Base-by-base conservation (phyloP, 345 rosid genomes). In the Salix purpurea region DNA sequence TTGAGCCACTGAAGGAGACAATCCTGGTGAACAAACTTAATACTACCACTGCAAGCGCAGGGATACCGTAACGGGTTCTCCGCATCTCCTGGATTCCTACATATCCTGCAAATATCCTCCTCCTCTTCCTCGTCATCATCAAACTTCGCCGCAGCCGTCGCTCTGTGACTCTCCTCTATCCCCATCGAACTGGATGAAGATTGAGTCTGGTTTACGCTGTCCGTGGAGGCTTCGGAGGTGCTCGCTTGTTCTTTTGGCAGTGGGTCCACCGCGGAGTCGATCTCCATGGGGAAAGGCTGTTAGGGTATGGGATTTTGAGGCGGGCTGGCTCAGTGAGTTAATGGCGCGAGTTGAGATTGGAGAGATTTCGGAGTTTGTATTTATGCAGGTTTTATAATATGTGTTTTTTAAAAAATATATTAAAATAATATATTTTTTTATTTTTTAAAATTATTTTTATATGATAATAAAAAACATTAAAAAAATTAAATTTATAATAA, bases 1-100 rank as follows among this genome's bases (percentile, higher is more conserved):
- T 91, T 90, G 52, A 96, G 94, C 99, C 99, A 96, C 91, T 96
- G 98, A 61, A 96, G 94, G 62, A 96, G 97, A 65, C 99, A 96
- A 83, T 96, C 97, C 82, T 96, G 99, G 70, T 96, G 99, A 68
- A 96, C 99, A 71, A 87, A 96, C 86, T 94, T 96, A 80, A 96
- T 96, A 76, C 99, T 96, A 30, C 99, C 99, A 78, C 99, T 92
- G 73, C 99, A 96, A 0, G 99, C 98, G 75, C 99, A 96, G 3
- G 99, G 99, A 77, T 94, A 94, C 80, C 89, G 86, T 39, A 96
- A 88, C 80, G 98, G 98, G 84, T 94, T 94, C 61, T 92, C 97
- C 32, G 90, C 76, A 44, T 96, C 98, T 19, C 99, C 99, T 1
- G 99, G 92, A 80, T 94, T 96, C 79, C 99, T 84, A 71, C 99